These are phyloP conservation scores for Debaryomyces fabryi DNA, from an alignment of 1,139 yeast species.

Conservation along the genomic window DNA sequence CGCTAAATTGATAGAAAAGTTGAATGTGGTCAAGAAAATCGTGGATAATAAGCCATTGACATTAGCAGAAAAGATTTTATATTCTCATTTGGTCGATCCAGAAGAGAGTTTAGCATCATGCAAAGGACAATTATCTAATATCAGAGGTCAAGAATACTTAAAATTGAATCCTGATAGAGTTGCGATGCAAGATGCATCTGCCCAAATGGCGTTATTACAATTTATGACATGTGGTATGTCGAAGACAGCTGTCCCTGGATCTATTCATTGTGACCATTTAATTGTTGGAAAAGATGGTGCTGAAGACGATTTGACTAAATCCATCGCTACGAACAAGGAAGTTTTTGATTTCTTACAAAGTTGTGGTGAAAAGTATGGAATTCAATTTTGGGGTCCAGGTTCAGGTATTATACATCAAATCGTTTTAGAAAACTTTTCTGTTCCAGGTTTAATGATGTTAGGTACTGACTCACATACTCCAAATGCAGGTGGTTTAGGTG, in stretches of 20 bases:
- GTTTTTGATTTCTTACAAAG: constrained; percentile 91
- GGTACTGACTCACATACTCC: constrained; percentile 99
- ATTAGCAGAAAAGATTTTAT: constrained; percentile 88
- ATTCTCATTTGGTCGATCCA: constrained; percentile 86
- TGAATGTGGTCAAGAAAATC: constrained; percentile 62
- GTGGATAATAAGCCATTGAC: constrained; percentile 79
- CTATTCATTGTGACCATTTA: constrained; percentile 96
- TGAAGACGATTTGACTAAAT: constrained; percentile 66
- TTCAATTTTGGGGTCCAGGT: constrained; percentile 99
- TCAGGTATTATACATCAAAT: constrained; percentile 98
- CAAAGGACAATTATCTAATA: constrained; percentile 50
- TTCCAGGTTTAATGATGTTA: constrained; percentile 93
- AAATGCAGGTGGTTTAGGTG: constrained; percentile 97
- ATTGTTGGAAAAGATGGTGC: constrained; percentile 97
- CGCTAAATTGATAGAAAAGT: constrained; percentile 65
- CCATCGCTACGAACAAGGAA: constrained; percentile 85
- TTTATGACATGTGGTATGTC: constrained; percentile 95
- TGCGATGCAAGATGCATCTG: constrained; percentile 99
- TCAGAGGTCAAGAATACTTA: constrained; percentile 84
- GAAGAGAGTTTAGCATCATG: constrained; percentile 67
- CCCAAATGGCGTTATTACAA: constrained; percentile 95
- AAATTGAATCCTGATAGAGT: constrained; percentile 97
- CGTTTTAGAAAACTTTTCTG: constrained; percentile 90
- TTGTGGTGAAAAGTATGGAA: constrained; percentile 91
- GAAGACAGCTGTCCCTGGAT: constrained; percentile 86